phyloP scores from a whole-genome alignment of 2,329 filamentous ascomycete species.

The Bisporella sp. region DNA sequence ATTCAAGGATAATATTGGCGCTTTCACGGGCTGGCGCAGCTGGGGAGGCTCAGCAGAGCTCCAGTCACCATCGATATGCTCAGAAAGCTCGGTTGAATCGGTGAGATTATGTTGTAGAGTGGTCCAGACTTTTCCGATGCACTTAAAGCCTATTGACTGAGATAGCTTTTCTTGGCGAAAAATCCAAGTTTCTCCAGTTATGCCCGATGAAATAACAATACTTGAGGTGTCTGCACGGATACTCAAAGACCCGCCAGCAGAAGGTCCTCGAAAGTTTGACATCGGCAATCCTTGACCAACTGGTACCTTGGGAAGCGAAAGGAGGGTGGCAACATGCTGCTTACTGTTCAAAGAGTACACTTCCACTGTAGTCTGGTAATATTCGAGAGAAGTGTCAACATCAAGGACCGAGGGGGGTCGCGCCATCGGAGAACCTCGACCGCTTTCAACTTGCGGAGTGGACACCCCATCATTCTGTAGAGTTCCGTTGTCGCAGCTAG shows the following conservation, averaged over 20 bases:
- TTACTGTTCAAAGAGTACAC: conserved; percentile 79
- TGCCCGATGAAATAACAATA: conserved; percentile 69
- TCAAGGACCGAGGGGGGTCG: conserved; percentile 27
- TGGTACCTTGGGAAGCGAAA: conserved; percentile 59
- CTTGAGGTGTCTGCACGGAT: conserved; percentile 67
- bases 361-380: conserved; percentile 83
- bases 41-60: conserved; percentile 33
- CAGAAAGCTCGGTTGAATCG: conserved; percentile 14
- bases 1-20: conserved; percentile 61
- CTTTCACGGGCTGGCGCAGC: conserved; percentile 37
- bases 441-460: conserved; percentile 11
- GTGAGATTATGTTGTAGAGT: conserved; percentile 59
- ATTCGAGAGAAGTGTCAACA: conserved; percentile 36
- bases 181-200: conserved; percentile 82
- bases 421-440: conserved; percentile 29
- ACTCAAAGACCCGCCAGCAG: conserved; percentile 65
- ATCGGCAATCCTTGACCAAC: conserved; percentile 51
- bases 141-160: conserved; percentile 33
- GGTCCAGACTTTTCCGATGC: conserved; percentile 89
- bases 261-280: conserved; percentile 59
- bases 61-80: conserved; percentile 23
- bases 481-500: conserved; percentile 14
- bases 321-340: conserved; percentile 63
- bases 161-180: conserved; percentile 50
- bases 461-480: conserved; percentile 16